Base-by-base conservation (phyloP, 1,284 basidiomycete species). In the Amylostereum chailletii region DNA sequence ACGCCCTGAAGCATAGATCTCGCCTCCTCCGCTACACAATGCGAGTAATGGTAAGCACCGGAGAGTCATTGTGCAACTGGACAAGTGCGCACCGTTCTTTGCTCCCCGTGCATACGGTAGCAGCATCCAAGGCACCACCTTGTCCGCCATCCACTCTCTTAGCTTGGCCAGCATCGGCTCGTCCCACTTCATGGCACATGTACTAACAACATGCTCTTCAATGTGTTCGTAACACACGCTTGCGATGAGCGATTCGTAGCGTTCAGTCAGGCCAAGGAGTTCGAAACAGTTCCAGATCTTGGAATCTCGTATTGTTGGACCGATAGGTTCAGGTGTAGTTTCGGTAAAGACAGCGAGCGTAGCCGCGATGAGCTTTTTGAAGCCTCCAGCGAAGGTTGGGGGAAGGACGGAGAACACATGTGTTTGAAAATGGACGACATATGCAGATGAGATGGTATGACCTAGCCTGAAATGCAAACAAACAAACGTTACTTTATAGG, bases 221-320 rank as follows among this genome's bases (percentile, higher is more conserved):
- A 96, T 93, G 56, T 83, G 81, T 56, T 90, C 85, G 58, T 92
- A 91, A 33, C 89, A 87, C 2, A 94, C 85, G 50, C 81, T 82
- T 31, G 86, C 83, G 30, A 96, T 77, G 47, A 92, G 80, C 2
- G 82, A 81, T 56, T 94, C 90, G 61, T 90, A 94, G 32, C 91
- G 79, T 52, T 93, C 88, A 32, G 92, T 71, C 9, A 95, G 70
- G 2, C 88, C 88, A 0, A 96, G 74, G 1, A 75, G 70, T 47
- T 87, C 83, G 43, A 93, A 83, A 0, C 78, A 71, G 11, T 67
- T 68, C 85, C 85, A 90, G 5, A 68, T 53, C 10, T 47, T 51
- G 5, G 50, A 3, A 39, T 56, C 49, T 33, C 48, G 48, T 4
- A 47, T 48, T 2, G 51, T 49, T 26, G 43, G 26, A 3, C 57